These are phyloP conservation scores for Fagopyrum homotropicum DNA, from an alignment of 148 eudicot genomes.

Conservation along the genomic window DNA sequence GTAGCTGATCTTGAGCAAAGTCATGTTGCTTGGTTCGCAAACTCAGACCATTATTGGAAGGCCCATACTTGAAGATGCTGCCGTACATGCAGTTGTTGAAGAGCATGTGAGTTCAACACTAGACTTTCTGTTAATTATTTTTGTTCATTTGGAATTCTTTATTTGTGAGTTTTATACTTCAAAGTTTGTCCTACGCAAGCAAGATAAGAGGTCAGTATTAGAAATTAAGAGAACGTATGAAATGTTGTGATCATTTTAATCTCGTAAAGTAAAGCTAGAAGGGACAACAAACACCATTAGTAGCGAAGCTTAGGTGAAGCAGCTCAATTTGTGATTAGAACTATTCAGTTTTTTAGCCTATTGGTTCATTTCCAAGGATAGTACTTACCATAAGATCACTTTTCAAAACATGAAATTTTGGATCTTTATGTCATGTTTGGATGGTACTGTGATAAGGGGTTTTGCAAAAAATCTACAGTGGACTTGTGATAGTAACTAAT, in stretches of 20 bases:
- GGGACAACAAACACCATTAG: not conserved
- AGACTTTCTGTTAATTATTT: not conserved
- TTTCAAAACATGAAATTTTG: not conserved
- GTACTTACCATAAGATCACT: not conserved
- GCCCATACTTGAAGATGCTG: conserved; percentile 76
- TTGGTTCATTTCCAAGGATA: not conserved
- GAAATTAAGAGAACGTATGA: not conserved
- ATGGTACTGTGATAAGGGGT: not conserved
- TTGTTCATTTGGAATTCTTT: not conserved
- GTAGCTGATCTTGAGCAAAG: conserved; percentile 77
- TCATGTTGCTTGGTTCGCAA: conserved; percentile 74
- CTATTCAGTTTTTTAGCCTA: not conserved
- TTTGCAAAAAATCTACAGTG: not conserved
- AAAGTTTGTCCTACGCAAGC: not conserved
- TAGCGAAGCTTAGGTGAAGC: not conserved
- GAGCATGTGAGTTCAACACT: conserved; percentile 63
- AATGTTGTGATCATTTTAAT: not conserved
- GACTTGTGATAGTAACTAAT: not conserved
- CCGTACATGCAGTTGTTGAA: conserved; percentile 92
- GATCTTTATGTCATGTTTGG: not conserved
- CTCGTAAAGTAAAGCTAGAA: not conserved
- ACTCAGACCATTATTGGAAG: conserved; percentile 88
- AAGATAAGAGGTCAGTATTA: not conserved
- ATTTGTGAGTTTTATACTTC: not conserved
- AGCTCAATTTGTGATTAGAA: not conserved